These are phyloP conservation scores for Psilocybe tampanensis DNA, from an alignment of 768 basidiomycete genomes.

Conservation along the genomic window DNA sequence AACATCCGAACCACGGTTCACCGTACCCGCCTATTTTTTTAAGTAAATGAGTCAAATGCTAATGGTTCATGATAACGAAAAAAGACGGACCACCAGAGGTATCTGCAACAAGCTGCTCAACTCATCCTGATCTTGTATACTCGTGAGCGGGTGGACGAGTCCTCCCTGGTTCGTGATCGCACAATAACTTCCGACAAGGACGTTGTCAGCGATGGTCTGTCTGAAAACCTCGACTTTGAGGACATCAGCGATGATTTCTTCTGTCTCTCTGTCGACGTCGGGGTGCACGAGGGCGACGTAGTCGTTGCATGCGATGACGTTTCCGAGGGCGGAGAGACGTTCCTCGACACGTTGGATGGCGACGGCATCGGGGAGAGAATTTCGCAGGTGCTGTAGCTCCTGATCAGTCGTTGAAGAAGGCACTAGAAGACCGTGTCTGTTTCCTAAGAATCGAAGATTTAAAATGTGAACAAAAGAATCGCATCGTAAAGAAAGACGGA, in stretches of 20 bases:
- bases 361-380: slow-evolving; percentile 91
- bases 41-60: too few species aligned
- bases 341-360: slow-evolving; percentile 97
- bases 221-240: slow-evolving; percentile 99
- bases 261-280: slow-evolving; percentile 96
- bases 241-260: slow-evolving; percentile 99
- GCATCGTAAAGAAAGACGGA: slow-evolving; percentile 36
- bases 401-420: slow-evolving; percentile 97
- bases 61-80: too few species aligned
- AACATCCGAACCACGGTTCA: slow-evolving; percentile 98
- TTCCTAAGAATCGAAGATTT: slow-evolving; percentile 53
- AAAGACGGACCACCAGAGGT: slow-evolving; percentile 81
- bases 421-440: slow-evolving; percentile 96
- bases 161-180: slow-evolving; percentile 97
- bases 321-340: slow-evolving; percentile 94
- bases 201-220: slow-evolving; percentile 96
- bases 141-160: slow-evolving; percentile 96
- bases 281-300: slow-evolving; percentile 99
- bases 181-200: slow-evolving; percentile 95
- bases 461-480: neutral
- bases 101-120: slow-evolving; percentile 91
- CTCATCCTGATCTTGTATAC: slow-evolving; percentile 97
- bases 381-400: slow-evolving; percentile 96
- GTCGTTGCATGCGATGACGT: slow-evolving; percentile 98
- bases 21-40: slow-evolving; percentile 99